Evolutionary conservation across 331 rosid genomes (phyloP).

Genomic region (Cydonia oblonga): DNA sequence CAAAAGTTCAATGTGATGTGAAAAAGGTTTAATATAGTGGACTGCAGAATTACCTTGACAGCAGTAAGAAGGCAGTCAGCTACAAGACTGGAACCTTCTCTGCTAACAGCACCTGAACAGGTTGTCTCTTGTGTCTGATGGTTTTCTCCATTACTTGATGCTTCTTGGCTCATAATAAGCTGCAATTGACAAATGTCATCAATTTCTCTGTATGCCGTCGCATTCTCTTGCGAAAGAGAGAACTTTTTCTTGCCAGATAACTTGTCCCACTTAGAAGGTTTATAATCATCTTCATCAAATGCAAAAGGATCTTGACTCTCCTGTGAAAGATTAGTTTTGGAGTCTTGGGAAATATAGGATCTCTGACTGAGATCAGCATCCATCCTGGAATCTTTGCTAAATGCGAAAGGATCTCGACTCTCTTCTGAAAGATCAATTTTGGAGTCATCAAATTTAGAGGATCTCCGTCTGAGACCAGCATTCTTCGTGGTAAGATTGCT

Average conservation of each 20-base stretch:
- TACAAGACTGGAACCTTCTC: conserved; percentile 46
- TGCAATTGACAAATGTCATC: conserved; percentile 48
- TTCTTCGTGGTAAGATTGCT: conserved; percentile 33
- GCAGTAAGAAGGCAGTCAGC: conserved; percentile 87
- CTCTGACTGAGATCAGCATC: conserved; percentile 21
- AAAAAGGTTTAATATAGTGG: conserved; percentile 8
- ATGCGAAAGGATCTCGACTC: conserved; percentile 56
- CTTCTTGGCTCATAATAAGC: conserved; percentile 32
- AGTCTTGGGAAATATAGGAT: conserved; percentile 12
- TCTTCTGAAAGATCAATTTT: conserved; percentile 41
- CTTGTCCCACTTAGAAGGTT: conserved; percentile 88
- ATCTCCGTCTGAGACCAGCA: conserved; percentile 18
- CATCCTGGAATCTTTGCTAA: conserved; percentile 28
- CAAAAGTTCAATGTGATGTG: neutral
- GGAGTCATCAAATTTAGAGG: conserved; percentile 13
- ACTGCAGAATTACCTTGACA: conserved; percentile 51
- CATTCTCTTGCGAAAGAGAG: conserved; percentile 27
- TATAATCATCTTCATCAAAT: conserved; percentile 77
- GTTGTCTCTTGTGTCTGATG: conserved; percentile 25
- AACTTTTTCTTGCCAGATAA: conserved; percentile 53
- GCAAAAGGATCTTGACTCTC: conserved; percentile 85
- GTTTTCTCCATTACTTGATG: conserved; percentile 40
- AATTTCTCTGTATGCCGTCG: conserved; percentile 27
- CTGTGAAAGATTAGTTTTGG: conserved; percentile 35
- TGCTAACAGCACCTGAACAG: conserved; percentile 27